Conservation (phyloP, 352 stramenopile species). For the Phytophthora aleatoria region DNA sequence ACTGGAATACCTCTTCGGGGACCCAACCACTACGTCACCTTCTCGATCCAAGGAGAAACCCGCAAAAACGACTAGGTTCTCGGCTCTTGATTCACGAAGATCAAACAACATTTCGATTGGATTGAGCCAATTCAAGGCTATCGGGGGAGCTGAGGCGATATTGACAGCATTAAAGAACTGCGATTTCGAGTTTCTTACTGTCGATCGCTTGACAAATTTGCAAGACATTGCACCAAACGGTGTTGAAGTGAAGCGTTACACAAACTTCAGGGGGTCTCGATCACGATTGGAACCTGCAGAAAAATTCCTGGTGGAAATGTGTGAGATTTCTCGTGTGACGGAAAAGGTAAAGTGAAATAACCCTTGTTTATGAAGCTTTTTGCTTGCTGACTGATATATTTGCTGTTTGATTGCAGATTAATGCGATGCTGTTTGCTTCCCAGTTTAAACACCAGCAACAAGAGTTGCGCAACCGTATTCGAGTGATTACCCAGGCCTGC, state of each 20-base stretch:
- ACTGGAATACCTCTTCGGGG: constrained; percentile 61
- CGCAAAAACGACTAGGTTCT: constrained; percentile 50
- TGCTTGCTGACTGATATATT: constrained; percentile 1
- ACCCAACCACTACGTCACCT: constrained; percentile 18
- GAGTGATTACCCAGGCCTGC: constrained; percentile 60
- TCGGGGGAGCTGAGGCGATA: constrained; percentile 53
- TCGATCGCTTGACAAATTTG: constrained; percentile 61
- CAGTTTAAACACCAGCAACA: constrained; percentile 70
- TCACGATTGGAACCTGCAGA: constrained; percentile 58
- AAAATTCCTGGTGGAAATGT: constrained; percentile 78
- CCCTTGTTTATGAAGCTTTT: not conserved
- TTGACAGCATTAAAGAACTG: constrained; percentile 51
- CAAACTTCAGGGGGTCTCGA: constrained; percentile 62
- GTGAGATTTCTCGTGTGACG: constrained; percentile 61
- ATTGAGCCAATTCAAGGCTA: constrained; percentile 72
- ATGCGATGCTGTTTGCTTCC: constrained; percentile 65
- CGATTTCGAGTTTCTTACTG: constrained; percentile 66
- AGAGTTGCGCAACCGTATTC: constrained; percentile 52
- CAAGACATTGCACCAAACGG: constrained; percentile 71
- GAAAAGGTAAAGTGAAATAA: constrained; percentile 51
- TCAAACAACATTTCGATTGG: constrained; percentile 86
- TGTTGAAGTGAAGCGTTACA: constrained; percentile 75
- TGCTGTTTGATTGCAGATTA: constrained; percentile 45
- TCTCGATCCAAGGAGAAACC: constrained; percentile 22
- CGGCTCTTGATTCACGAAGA: constrained; percentile 69